Base-by-base conservation (phyloP, 208 protist species). In the Borovskyia barvae region DNA sequence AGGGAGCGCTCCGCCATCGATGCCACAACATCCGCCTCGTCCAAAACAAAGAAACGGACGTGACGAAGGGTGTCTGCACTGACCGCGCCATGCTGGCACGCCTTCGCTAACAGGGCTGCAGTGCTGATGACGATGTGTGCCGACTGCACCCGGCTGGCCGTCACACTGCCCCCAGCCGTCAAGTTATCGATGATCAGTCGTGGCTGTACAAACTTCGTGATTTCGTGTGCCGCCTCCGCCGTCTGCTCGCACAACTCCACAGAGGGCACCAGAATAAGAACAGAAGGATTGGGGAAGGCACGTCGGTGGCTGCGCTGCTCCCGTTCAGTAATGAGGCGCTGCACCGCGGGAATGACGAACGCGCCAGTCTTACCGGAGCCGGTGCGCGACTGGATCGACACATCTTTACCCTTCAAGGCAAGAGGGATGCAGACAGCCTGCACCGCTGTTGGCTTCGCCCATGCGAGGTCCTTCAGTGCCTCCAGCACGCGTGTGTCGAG, bases 1-100 rank as follows among this genome's bases (percentile, higher is more conserved):
- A 99, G 70, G 19, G 97, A 97, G 17, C 82, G 67, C 65, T 98
- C 89, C 45, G 97, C 93, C 65, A 97, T 94, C 11, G 93, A 97
- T 28, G 98, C 77, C 24, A 99, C 66, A 50, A 98, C 85, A 75
- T 99, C 97, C 3, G 94, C 97, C 73, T 99, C 97, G 66, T 99
- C 97, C 41, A 98, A 75, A n/a, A 97, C 94, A 55, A 97, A 69
- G 51, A 84, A 83, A 28, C 82, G 73, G 11, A 97, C 64, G 42
- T 78, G 66, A 49, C 75, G 58, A 22, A 95, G 49, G 5, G 77
- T 73, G 22, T 77, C 77, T 1, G 80, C 68, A 2, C 75, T 82
- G 37, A 96, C 63, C 25, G 58, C 55, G 20, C 85, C 79, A 15
- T 55, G 74, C 42, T 72, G 71, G 60, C 77, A 85, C 24, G 40